phyloP scores from a whole-genome alignment of 139 green algal species.

The Chlorella sp. region DNA sequence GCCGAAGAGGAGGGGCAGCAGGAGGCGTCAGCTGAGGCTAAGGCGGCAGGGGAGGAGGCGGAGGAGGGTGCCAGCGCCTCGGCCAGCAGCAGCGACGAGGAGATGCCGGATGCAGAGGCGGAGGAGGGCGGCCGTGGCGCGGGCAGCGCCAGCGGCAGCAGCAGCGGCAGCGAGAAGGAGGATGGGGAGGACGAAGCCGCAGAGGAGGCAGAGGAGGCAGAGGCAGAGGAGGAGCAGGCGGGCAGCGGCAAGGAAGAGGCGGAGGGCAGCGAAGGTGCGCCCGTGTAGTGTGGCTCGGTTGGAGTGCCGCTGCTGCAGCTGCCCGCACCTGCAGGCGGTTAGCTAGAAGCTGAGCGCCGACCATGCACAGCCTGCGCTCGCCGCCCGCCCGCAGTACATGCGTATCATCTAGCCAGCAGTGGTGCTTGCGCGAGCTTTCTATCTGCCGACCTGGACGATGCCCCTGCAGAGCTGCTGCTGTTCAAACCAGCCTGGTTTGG shows the following conservation, averaged over 20 bases:
- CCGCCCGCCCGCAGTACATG: too few relatives aligned
- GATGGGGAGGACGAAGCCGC: background rate
- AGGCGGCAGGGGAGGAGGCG: background rate
- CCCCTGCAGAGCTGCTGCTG: too few relatives aligned
- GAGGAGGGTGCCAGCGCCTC: background rate
- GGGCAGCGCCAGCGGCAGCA: too few relatives aligned
- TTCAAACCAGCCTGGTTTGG: too few relatives aligned
- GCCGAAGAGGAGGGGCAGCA: background rate
- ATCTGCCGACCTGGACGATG: too few relatives aligned
- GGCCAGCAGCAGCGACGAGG: constrained; percentile 1
- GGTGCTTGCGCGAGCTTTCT: too few relatives aligned
- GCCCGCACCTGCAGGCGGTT: too few relatives aligned
- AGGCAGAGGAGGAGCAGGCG: background rate
- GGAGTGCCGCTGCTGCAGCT: background rate
- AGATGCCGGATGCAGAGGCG: background rate
- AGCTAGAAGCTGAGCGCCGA: too few relatives aligned
- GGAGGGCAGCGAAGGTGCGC: background rate
- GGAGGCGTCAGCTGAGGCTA: background rate
- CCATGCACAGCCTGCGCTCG: too few relatives aligned
- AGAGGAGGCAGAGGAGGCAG: background rate
- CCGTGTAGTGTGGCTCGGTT: background rate
- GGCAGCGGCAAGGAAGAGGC: background rate
- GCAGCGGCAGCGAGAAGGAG: background rate
- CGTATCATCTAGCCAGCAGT: too few relatives aligned
- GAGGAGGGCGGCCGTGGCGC: too few relatives aligned